Conservation (phyloP, 176 grass and related monocot genomes). For the Zoysia japonica region DNA sequence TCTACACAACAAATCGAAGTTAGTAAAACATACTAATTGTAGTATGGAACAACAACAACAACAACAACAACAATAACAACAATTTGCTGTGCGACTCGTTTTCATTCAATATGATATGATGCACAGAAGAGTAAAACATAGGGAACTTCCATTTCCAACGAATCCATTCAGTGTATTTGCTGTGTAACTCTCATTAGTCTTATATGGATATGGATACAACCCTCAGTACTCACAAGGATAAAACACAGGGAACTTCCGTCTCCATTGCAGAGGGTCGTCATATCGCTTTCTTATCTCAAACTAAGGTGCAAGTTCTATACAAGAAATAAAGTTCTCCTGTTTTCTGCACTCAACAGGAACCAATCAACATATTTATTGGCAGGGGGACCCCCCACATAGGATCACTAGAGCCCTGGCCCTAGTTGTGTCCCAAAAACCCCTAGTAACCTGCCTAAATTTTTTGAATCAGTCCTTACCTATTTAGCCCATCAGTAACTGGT, state of each 20-base stretch:
- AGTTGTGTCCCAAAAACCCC: too few relatives aligned
- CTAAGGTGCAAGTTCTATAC: neutral
- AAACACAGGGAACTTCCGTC: neutral
- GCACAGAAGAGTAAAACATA: too few relatives aligned
- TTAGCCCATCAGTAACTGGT: too few relatives aligned
- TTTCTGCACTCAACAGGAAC: neutral
- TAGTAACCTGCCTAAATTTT: too few relatives aligned
- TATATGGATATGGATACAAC: neutral
- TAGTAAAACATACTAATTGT: slow-evolving; percentile 2
- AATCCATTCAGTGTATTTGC: neutral
- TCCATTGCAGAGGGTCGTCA: neutral
- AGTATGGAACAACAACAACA: neutral
- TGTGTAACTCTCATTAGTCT: neutral
- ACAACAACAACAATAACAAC: too few relatives aligned
- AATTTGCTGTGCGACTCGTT: too few relatives aligned
- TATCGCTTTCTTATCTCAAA: neutral
- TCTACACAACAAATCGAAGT: slow-evolving; percentile 35
- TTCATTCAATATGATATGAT: too few relatives aligned
- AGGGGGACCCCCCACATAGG: too few relatives aligned
- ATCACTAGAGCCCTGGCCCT: too few relatives aligned
- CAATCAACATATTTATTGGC: slow-evolving; percentile 6
- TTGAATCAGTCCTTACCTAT: too few relatives aligned
- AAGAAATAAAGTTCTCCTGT: neutral
- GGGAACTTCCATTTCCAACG: too few relatives aligned
- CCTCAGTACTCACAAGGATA: neutral